Conservation (phyloP, 306 rosid species). For the Trifolium repens region DNA sequence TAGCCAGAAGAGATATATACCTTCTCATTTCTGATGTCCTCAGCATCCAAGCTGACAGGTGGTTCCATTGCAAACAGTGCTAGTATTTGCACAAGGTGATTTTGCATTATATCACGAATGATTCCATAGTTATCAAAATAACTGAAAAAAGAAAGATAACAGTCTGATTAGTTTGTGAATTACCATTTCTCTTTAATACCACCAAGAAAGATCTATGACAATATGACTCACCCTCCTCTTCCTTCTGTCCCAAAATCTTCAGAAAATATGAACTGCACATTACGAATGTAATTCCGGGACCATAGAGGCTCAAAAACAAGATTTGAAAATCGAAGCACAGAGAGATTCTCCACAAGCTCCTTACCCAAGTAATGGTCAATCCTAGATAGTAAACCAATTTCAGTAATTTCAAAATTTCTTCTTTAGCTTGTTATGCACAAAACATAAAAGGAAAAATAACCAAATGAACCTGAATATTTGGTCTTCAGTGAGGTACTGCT, state of each 20-base stretch:
- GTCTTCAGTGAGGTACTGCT: constrained; percentile 84
- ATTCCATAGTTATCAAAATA: constrained; percentile 91
- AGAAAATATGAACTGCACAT: constrained; percentile 92
- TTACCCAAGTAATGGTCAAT: constrained; percentile 99
- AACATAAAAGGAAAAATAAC: not conserved
- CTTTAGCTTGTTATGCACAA: constrained; percentile 26
- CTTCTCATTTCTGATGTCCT: constrained; percentile 96
- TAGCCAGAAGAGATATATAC: constrained; percentile 41
- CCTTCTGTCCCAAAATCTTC: constrained; percentile 99
- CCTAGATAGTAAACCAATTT: constrained; percentile 57
- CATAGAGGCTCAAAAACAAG: constrained; percentile 95
- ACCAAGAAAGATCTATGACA: constrained; percentile 24
- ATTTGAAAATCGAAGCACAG: constrained; percentile 97
- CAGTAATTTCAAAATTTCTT: constrained; percentile 38
- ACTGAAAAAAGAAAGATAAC: constrained; percentile 48
- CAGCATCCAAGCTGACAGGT: constrained; percentile 96
- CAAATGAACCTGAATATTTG: constrained; percentile 84
- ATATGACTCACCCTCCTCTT: constrained; percentile 81
- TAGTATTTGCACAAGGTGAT: constrained; percentile 94
- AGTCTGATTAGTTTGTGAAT: constrained; percentile 33
- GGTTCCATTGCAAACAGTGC: constrained; percentile 98
- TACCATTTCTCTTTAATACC: constrained; percentile 23
- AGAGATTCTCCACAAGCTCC: constrained; percentile 97
- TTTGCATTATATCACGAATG: constrained; percentile 97
- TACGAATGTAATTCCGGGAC: constrained; percentile 89